Evolutionary conservation across 1,139 yeast genomes (phyloP), one percentile per base, ranked within the genome.

Genomic region (Lodderomyces jiufengensis): DNA sequence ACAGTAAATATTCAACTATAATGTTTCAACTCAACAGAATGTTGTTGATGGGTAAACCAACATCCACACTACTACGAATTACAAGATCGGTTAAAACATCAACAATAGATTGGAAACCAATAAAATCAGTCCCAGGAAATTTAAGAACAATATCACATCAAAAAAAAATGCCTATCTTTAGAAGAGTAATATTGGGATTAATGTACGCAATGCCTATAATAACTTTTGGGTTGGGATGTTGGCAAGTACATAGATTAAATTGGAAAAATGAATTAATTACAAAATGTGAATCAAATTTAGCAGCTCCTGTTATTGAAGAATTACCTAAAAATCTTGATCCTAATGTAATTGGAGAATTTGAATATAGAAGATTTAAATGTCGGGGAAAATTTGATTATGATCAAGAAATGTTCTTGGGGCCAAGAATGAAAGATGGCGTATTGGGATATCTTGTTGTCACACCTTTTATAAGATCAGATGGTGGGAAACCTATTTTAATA

Each of bases 231-330:
- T 66, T 92, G 33, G 98, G 98, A 2, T 78, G 94, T 40, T 92
- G 98, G 99, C 99, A 92, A 61, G 80, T 86, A 28, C 67, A 77
- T 49, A 70, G 99, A 45, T 64, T 92, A 38, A 68, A 77, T 42
- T 92, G 98, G 98, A 94, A 94, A 57, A 81, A 80, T n/a, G 76
- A 80, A 38, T 67, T 92, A 44, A 84, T 94, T 44, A 80, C 95
- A 5, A 73, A 75, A 31, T 80, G 94, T 52, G 97, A 92, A 55
- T 85, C 86, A 48, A 68, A 88, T 44, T 65, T 92, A 43, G 81
- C 92, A 0, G 75, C 76, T 41, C 80, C 81, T 2, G 84, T 96
- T 0, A 62, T 84, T 27, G 64, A 59, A 2, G 79, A 78, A 9
- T 61, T 92, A 27, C 97, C 97, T 0, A 69, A 72, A 28, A 57